These are phyloP conservation scores for Pseudevernia furfuracea DNA, from an alignment of 495 filamentous ascomycete species.

Conservation along the genomic window DNA sequence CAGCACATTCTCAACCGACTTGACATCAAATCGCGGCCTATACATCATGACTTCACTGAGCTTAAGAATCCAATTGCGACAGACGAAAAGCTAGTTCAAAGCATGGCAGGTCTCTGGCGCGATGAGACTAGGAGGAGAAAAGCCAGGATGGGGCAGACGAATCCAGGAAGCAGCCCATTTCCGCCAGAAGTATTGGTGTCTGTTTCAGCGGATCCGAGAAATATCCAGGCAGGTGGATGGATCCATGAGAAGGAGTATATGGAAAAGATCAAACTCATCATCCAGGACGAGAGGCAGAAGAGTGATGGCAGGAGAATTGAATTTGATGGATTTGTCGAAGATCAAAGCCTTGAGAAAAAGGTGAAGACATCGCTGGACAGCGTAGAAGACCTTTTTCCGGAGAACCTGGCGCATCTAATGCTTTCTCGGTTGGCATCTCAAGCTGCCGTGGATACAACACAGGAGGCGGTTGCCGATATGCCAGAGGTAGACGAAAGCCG, in stretches of 20 bases:
- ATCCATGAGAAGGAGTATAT: constrained; percentile 84
- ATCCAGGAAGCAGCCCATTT: constrained; percentile 65
- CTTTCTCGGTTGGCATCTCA: constrained; percentile 14
- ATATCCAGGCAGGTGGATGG: constrained; percentile 65
- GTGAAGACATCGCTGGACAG: constrained; percentile 75
- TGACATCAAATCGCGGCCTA: constrained; percentile 58
- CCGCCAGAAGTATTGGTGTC: constrained; percentile 70
- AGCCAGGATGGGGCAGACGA: constrained; percentile 51
- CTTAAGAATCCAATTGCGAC: constrained; percentile 51
- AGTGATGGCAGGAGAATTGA: constrained; percentile 39
- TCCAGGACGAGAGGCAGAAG: constrained; percentile 52
- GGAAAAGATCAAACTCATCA: constrained; percentile 51
- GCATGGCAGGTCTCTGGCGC: constrained; percentile 89
- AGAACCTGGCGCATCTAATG: constrained; percentile 41
- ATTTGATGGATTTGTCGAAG: constrained; percentile 58
- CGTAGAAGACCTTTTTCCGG: constrained; percentile 74
- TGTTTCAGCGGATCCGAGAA: constrained; percentile 74
- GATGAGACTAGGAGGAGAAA: constrained; percentile 80
- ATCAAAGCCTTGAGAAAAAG: constrained; percentile 42
- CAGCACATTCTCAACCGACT: constrained; percentile 81
- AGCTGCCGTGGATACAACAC: constrained; percentile 8
- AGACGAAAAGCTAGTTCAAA: constrained; percentile 78
- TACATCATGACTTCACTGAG: constrained; percentile 88
- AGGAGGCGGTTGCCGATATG: constrained; percentile 23
- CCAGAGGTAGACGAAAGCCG: constrained; percentile 44